Conservation (phyloP, 768 basidiomycete genomes). For the Termitomyces sp. region DNA sequence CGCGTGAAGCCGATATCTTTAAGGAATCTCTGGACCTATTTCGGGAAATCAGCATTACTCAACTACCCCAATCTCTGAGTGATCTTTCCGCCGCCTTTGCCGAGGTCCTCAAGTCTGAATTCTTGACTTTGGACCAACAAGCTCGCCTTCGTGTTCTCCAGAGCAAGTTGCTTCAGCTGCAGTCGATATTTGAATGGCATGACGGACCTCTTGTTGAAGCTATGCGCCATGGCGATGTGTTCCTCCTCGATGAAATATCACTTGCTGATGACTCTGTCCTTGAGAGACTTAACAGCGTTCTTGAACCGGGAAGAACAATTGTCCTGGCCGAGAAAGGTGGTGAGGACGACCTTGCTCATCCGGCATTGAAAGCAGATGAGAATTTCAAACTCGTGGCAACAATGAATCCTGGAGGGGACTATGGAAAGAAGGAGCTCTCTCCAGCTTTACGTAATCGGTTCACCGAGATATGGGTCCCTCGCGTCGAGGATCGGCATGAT, state of each 20-base stretch:
- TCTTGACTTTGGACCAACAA: conserved; percentile 26
- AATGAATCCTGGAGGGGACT: conserved; percentile 99
- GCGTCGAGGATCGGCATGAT: conserved; percentile 70
- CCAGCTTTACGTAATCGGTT: conserved; percentile 96
- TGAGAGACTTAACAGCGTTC: conserved; percentile 93
- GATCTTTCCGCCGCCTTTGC: conserved; percentile 24
- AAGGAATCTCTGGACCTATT: conserved; percentile 41
- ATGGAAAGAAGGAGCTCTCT: conserved; percentile 97
- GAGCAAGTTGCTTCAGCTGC: conserved; percentile 43
- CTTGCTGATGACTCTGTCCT: conserved; percentile 97
- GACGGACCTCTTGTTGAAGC: conserved; percentile 95
- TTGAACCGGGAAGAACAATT: conserved; percentile 87
- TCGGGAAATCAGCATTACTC: conserved; percentile 34
- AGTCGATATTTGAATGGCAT: conserved; percentile 94
- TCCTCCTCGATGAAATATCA: conserved; percentile 95
- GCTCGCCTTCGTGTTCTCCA: conserved; percentile 38
- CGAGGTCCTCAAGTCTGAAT: conserved; percentile 21
- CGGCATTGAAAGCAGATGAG: conserved; percentile 58
- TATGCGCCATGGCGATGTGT: conserved; percentile 81
- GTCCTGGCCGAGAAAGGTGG: conserved; percentile 88
- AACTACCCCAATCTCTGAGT: conserved; percentile 20
- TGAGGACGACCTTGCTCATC: conserved; percentile 65
- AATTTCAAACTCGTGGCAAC: conserved; percentile 91
- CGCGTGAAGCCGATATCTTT: conserved; percentile 46
- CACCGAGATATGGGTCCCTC: conserved; percentile 98